Evolutionary conservation across 371 early-diverging fungal genomes (phyloP).

Genomic region (Chytridium lagenaria): DNA sequence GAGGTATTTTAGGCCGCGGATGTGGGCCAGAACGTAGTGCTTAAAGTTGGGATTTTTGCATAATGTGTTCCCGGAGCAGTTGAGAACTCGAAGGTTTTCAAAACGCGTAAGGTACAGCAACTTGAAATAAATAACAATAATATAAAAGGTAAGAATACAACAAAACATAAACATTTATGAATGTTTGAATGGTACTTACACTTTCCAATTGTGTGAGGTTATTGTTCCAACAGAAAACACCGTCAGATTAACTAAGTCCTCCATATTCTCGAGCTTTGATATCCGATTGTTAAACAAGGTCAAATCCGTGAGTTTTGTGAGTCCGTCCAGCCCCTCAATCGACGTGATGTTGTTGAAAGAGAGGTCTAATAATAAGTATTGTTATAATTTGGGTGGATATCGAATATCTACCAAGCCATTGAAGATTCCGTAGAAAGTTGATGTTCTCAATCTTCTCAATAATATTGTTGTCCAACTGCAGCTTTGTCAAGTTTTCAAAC

Average conservation of each 20-base stretch:
- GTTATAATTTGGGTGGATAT: not conserved
- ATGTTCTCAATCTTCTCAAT: slow-evolving; percentile 64
- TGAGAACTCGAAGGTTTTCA: slow-evolving; percentile 56
- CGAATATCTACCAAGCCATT: slow-evolving; percentile 61
- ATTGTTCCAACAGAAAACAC: slow-evolving; percentile 67
- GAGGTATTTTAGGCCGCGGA: slow-evolving; percentile 56
- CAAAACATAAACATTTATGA: slow-evolving; percentile 18
- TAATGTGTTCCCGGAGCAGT: slow-evolving; percentile 56
- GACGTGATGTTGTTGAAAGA: slow-evolving; percentile 60
- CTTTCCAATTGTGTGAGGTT: slow-evolving; percentile 45
- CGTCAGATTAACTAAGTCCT: slow-evolving; percentile 52
- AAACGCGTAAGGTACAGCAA: slow-evolving; percentile 54
- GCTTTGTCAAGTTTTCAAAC: slow-evolving; percentile 57
- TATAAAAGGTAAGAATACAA: no score
- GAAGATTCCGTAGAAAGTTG: slow-evolving; percentile 53
- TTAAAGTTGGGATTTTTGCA: slow-evolving; percentile 57
- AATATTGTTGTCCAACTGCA: slow-evolving; percentile 68
- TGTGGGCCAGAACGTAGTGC: slow-evolving; percentile 56
- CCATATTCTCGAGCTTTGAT: slow-evolving; percentile 53
- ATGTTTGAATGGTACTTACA: slow-evolving; percentile 23
- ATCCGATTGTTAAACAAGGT: slow-evolving; percentile 56
- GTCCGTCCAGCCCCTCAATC: slow-evolving; percentile 52
- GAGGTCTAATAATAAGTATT: slow-evolving; percentile 44
- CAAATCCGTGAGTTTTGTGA: slow-evolving; percentile 53
- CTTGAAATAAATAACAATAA: no score